These are phyloP conservation scores for Pichiaceae sp. DNA, from an alignment of 1,139 yeast species.

Conservation along the genomic window DNA sequence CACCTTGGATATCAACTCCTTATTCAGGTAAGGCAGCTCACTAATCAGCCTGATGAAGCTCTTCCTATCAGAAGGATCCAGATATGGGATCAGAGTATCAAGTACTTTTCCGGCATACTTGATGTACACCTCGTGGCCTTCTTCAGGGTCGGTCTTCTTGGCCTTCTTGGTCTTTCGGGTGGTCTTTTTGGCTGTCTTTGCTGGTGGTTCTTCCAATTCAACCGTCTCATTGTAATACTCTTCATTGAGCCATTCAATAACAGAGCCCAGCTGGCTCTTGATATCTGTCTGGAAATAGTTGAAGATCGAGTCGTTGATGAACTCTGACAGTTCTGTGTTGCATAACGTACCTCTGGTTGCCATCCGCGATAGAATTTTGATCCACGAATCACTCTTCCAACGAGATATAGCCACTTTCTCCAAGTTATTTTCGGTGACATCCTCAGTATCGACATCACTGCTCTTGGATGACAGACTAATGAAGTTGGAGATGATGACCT, in stretches of 20 bases:
- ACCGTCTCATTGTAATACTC: slow-evolving; percentile 71
- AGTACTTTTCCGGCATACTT: slow-evolving; percentile 66
- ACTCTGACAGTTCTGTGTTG: slow-evolving; percentile 38
- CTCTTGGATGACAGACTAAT: slow-evolving; percentile 34
- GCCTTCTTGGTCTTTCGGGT: background rate
- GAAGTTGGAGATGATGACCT: slow-evolving; percentile 45
- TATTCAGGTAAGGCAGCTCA: slow-evolving; percentile 73
- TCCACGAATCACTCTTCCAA: slow-evolving; percentile 75
- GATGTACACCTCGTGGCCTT: slow-evolving; percentile 29
- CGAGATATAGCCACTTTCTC: slow-evolving; percentile 47
- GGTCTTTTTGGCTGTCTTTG: too few relatives aligned
- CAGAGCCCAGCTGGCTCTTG: slow-evolving; percentile 61
- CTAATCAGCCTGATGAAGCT: slow-evolving; percentile 74
- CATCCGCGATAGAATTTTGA: slow-evolving; percentile 62
- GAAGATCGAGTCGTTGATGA: slow-evolving; percentile 63
- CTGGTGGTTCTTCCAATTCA: slow-evolving; percentile 2
- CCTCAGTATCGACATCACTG: slow-evolving; percentile 2
- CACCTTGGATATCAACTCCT: slow-evolving; percentile 51
- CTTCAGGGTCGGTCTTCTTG: slow-evolving; percentile 3
- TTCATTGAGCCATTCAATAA: slow-evolving; percentile 92
- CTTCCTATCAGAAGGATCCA: slow-evolving; percentile 74
- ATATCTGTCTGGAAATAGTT: slow-evolving; percentile 70
- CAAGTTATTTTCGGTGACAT: slow-evolving; percentile 19
- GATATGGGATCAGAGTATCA: slow-evolving; percentile 74
- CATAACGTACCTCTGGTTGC: slow-evolving; percentile 68